phyloP scores from a whole-genome alignment of 2,329 filamentous ascomycete genomes.

The Sphaerulina vaccinii region DNA sequence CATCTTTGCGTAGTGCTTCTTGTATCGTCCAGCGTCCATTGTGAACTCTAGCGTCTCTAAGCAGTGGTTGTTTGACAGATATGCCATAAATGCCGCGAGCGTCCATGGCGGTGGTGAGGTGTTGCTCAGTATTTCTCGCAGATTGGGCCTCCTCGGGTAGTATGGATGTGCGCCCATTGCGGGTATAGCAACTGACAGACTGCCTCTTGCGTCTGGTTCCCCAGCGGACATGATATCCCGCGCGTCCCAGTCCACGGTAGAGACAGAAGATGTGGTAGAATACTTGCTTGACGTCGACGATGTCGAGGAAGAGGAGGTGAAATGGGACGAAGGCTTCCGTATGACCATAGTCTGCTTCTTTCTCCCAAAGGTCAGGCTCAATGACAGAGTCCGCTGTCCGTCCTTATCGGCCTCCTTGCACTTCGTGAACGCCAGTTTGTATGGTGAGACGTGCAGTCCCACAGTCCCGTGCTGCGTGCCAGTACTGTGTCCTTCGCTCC shows the following conservation, averaged over 20 bases:
- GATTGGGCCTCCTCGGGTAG: conserved; percentile 64
- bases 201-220: conserved; percentile 43
- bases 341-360: conserved; percentile 28
- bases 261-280: conserved; percentile 30
- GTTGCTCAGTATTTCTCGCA: conserved; percentile 86
- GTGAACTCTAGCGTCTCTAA: conserved; percentile 96
- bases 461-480: conserved; percentile 20
- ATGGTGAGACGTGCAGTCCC: conserved; percentile 28
- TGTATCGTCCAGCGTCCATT: conserved; percentile 86
- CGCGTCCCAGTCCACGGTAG: conserved; percentile 43
- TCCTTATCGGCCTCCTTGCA: too few species aligned
- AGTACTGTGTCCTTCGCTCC: background rate
- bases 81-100: conserved; percentile 89
- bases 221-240: conserved; percentile 51
- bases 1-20: conserved; percentile 62
- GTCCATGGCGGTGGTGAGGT: conserved; percentile 85
- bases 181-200: conserved; percentile 52
- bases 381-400: too few species aligned
- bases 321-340: conserved; percentile 32
- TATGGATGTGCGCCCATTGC: conserved; percentile 46
- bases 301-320: conserved; percentile 32
- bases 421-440: conserved; percentile 38
- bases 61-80: conserved; percentile 94
- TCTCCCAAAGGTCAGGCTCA: conserved; percentile 19
- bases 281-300: conserved; percentile 24